Base-by-base conservation (phyloP, 129 eudicot genomes). In the Pulicaria dysenterica region DNA sequence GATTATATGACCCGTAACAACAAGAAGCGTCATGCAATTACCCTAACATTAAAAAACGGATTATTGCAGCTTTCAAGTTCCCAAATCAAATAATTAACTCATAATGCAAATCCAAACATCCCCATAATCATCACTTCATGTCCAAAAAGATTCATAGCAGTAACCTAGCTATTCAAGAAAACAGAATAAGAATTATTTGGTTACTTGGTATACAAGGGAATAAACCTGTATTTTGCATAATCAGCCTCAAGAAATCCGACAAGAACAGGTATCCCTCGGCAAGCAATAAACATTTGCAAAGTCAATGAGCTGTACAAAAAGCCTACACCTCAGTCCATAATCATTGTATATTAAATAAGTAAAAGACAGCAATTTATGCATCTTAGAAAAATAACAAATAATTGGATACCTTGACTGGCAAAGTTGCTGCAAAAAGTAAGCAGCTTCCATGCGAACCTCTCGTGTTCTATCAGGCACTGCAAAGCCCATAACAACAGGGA, bases 191-290 rank as follows among this genome's bases (percentile, higher is more conserved):
- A 50, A 7, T 40, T 5, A 38, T 51, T 60, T 51, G 31, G 65
- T 54, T 69, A 34, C 46, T 55, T 65, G 5, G 10, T 53, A 44
- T 13, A 15, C 39, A 41, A 80, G 62, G 62, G 38, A 43, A 78
- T 77, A 43, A 34, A 93, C 98, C 98, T 90, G 85, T 83, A 90
- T 72, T 93, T 93, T 7, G 95, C 98, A 93, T 90, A 93, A 88
- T 93, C 96, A 82, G 98, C 95, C 85, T 93, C 98, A 36, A 93
- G 89, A 83, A 93, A 93, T 72, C 96, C 96, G 79, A 93, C 98
- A 44, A 93, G 85, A 76, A 90, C 74, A 49, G 98, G 98, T 80
- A 93, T 93, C 36, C 98, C 98, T 40, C 96, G 96, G 71, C 96
- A 89, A 63, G 98, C 95, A 56, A 93, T 93, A 62, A 93, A 93